phyloP scores from a whole-genome alignment of 345 rosid genomes.

The Cardamine chenopodiifolia region DNA sequence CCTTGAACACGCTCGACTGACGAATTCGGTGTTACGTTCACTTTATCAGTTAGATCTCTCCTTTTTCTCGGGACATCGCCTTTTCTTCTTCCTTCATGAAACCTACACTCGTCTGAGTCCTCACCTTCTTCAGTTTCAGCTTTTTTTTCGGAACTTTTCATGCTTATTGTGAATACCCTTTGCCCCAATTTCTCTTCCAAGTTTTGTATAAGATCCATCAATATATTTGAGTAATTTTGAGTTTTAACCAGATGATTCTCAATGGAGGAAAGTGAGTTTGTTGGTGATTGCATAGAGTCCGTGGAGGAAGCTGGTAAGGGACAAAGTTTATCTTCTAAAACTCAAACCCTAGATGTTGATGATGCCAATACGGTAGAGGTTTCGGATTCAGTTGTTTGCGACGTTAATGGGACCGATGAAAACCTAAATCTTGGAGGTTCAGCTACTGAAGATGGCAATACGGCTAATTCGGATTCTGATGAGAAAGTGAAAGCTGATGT shows the following conservation, averaged over 20 bases:
- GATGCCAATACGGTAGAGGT: neutral
- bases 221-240: constrained; percentile 13
- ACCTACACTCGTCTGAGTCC: constrained; percentile 28
- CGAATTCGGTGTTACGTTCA: neutral
- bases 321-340: constrained; percentile 14
- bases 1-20: neutral
- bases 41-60: neutral
- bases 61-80: neutral
- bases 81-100: neutral
- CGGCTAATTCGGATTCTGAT: constrained; percentile 1
- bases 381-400: neutral
- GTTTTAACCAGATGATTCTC: neutral
- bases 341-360: constrained; percentile 30
- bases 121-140: no score
- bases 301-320: constrained; percentile 22
- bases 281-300: constrained; percentile 16
- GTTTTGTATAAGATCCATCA: neutral
- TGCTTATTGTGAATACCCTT: neutral
- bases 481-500: constrained; percentile 14
- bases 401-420: neutral
- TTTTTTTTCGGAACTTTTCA: neutral
- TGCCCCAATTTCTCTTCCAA: neutral
- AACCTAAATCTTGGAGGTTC: neutral
- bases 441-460: neutral
- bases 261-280: constrained; percentile 29